phyloP scores from a whole-genome alignment of 331 rosid genomes.

The Saraca asoca region DNA sequence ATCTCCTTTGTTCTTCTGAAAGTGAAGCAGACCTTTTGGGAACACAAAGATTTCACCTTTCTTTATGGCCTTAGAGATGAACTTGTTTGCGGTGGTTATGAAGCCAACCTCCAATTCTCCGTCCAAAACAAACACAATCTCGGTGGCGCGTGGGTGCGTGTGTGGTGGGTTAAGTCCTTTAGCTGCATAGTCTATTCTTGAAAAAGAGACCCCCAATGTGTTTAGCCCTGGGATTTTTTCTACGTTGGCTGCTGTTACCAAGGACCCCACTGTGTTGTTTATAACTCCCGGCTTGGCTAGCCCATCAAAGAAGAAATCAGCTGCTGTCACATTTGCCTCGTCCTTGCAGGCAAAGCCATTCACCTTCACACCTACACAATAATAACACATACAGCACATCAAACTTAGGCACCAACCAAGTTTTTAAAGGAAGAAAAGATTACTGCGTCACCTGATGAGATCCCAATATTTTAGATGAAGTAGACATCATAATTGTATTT shows the following conservation, averaged over 20 bases:
- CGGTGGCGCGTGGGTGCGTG: slow-evolving; percentile 62
- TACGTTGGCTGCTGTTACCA: slow-evolving; percentile 51
- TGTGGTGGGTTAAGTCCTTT: slow-evolving; percentile 64
- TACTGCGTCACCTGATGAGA: too few relatives aligned
- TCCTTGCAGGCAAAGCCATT: slow-evolving; percentile 58
- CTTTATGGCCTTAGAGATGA: slow-evolving; percentile 48
- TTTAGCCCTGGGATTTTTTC: slow-evolving; percentile 57
- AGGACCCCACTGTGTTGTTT: slow-evolving; percentile 52
- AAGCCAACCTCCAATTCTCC: slow-evolving; percentile 53
- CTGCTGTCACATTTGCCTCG: slow-evolving; percentile 48
- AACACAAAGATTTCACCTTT: slow-evolving; percentile 54
- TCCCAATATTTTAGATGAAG: too few relatives aligned
- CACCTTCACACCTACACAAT: slow-evolving; percentile 46
- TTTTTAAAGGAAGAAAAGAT: neutral
- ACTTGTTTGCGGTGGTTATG: slow-evolving; percentile 49
- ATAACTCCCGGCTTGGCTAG: slow-evolving; percentile 43
- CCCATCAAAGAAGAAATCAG: slow-evolving; percentile 53
- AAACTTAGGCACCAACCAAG: neutral
- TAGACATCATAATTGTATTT: too few relatives aligned
- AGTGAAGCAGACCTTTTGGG: slow-evolving; percentile 52
- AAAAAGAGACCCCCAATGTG: slow-evolving; percentile 50
- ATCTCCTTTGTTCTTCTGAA: slow-evolving; percentile 53
- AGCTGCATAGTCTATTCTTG: slow-evolving; percentile 50
- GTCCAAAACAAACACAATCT: slow-evolving; percentile 50
- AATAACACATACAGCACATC: slow-evolving; percentile 1